A percentile compares a stretch with the other conserved stretches of the same genome.
Evolutionary conservation across 306 rosid species (phyloP).

Genomic region (Argentina anserina): DNA sequence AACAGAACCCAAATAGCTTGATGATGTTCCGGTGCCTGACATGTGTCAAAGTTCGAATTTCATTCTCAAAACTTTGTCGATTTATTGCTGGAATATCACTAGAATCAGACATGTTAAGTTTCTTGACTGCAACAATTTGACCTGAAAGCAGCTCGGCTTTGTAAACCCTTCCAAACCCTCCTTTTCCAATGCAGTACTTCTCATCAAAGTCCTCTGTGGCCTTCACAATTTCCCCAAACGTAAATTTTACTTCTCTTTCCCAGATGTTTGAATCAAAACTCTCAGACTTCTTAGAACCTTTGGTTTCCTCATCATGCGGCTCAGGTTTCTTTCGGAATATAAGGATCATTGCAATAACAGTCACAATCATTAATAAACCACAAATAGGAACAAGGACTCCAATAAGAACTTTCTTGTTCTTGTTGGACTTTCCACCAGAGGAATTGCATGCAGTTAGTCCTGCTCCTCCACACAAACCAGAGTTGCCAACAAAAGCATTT

Average conservation of each 20-base stretch:
- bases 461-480: conserved; percentile 48
- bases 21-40: conserved; percentile 68
- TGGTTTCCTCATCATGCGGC: conserved; percentile 26
- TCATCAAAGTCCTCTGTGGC: conserved; percentile 56
- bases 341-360: conserved; percentile 20
- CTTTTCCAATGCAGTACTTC: conserved; percentile 58
- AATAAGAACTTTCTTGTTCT: conserved; percentile 28
- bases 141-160: conserved; percentile 41
- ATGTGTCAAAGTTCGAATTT: conserved; percentile 53
- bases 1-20: conserved; percentile 59
- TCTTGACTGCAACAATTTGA: conserved; percentile 55
- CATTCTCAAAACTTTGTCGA: conserved; percentile 49
- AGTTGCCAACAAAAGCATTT: conserved; percentile 47
- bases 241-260: conserved; percentile 50
- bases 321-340: conserved; percentile 9
- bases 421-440: conserved; percentile 12
- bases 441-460: conserved; percentile 36
- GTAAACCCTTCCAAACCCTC: conserved; percentile 72
- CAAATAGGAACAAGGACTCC: conserved; percentile 43
- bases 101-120: conserved; percentile 36
- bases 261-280: conserved; percentile 25
- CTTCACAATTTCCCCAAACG: conserved; percentile 49
- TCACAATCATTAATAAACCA: conserved; percentile 25
- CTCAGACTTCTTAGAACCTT: conserved; percentile 10
- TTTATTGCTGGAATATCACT: conserved; percentile 41